These are phyloP conservation scores for Bathelium albidoporum DNA, from an alignment of 495 filamentous ascomycete genomes.

Conservation along the genomic window DNA sequence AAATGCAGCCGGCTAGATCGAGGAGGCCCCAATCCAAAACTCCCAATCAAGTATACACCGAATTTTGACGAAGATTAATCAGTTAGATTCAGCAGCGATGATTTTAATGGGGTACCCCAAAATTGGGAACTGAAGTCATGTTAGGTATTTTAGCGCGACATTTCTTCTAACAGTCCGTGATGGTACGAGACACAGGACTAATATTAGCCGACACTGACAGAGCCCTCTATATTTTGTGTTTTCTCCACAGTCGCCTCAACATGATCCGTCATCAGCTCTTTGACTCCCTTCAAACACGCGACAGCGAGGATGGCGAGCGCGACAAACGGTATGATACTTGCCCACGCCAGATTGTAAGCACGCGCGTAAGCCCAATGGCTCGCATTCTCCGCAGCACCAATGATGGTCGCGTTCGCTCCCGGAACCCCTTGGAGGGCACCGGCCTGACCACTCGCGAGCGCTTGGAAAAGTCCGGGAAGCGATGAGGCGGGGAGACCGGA, in stretches of 20 bases:
- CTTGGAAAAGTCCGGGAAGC: slow-evolving; percentile 10
- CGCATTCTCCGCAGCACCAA: slow-evolving; percentile 14
- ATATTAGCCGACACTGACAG: too few species aligned
- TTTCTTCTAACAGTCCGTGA: too few species aligned
- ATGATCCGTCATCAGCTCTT: slow-evolving; percentile 27
- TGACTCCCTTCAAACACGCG: slow-evolving; percentile 37
- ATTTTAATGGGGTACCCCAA: too few species aligned
- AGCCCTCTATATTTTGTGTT: slow-evolving; percentile 6
- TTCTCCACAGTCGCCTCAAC: slow-evolving; percentile 29
- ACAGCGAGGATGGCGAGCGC: slow-evolving; percentile 39
- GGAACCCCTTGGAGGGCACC: slow-evolving; percentile 10
- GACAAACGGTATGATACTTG: slow-evolving; percentile 44
- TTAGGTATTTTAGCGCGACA: too few species aligned
- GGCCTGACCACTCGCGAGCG: slow-evolving; percentile 7
- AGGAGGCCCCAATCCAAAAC: too few species aligned
- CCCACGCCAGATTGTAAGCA: slow-evolving; percentile 38
- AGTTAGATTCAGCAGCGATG: too few species aligned
- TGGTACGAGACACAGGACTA: too few species aligned
- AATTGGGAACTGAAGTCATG: too few species aligned
- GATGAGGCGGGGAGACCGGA: slow-evolving; percentile 13
- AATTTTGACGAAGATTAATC: too few species aligned
- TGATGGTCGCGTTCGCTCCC: slow-evolving; percentile 1
- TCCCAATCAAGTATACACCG: too few species aligned
- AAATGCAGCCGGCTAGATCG: too few species aligned
- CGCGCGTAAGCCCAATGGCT: slow-evolving; percentile 19